Percentiles rank a stretch among this genome's conserved stretches.
Evolutionary conservation across 306 rosid species (phyloP).

Genomic region (Sesbania bispinosa): DNA sequence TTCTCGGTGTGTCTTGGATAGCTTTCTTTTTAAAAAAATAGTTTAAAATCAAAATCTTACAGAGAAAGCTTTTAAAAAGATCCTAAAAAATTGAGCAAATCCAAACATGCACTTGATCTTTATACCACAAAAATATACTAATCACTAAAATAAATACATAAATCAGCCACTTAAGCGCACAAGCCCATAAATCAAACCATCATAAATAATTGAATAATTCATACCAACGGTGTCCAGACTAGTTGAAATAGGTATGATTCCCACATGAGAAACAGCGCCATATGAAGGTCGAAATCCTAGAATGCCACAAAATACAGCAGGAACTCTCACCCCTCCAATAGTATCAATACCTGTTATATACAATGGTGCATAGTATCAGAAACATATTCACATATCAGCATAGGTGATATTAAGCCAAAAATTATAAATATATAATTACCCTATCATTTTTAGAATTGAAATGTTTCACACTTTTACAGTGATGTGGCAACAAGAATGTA

Average conservation of each 20-base stretch:
- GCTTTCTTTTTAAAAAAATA: no score
- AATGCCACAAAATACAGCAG: conserved; percentile 90
- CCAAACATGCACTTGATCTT: neutral
- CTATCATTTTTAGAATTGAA: neutral
- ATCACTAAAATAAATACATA: neutral
- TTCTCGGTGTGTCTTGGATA: neutral
- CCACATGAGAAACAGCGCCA: conserved; percentile 81
- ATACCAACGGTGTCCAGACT: conserved; percentile 92
- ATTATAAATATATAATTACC: no score
- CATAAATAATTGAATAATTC: conserved; percentile 18
- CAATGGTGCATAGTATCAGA: conserved; percentile 18
- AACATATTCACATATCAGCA: conserved; percentile 3
- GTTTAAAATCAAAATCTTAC: no score
- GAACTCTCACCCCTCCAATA: conserved; percentile 90
- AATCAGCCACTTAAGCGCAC: neutral
- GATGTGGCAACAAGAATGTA: neutral
- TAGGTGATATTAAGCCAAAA: neutral
- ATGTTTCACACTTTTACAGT: neutral
- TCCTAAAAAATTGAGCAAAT: neutral
- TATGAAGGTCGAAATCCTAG: conserved; percentile 93
- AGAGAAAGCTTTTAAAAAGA: no score
- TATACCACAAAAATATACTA: conserved; percentile 3
- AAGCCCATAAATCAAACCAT: neutral
- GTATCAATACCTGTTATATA: conserved; percentile 74
- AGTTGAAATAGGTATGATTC: conserved; percentile 65